Percentiles rank a stretch among this genome's conserved stretches.
Evolutionary conservation across 139 green algal species (phyloP).

Genomic region (Chlorella sp.): DNA sequence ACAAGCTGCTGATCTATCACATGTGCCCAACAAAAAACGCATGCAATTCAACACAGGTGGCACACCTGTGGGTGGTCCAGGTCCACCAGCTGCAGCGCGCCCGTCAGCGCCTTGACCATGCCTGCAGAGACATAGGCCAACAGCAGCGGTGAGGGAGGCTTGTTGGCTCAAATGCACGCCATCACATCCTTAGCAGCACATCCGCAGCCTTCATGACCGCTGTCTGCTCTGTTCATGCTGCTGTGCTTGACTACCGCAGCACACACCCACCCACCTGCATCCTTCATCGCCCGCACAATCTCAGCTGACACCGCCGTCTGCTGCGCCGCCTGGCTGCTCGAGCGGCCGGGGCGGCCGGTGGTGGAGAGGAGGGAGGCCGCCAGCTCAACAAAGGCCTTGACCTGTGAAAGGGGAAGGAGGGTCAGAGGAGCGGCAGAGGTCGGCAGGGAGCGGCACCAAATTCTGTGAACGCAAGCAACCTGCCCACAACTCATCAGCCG

Average conservation of each 20-base stretch:
- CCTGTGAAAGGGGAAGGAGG: slow-evolving; percentile 14
- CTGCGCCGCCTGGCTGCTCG: neutral
- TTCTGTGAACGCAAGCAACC: no score
- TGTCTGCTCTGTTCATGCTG: no score
- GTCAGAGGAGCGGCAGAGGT: neutral
- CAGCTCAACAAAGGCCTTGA: slow-evolving; percentile 71
- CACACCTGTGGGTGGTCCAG: slow-evolving; percentile 67
- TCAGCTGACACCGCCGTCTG: slow-evolving; percentile 61
- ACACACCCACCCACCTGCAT: slow-evolving; percentile 53
- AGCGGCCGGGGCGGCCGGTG: neutral
- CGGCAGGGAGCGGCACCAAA: no score
- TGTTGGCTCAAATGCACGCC: no score
- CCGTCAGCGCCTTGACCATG: slow-evolving; percentile 72
- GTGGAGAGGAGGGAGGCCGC: slow-evolving; percentile 62
- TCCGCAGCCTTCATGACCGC: no score
- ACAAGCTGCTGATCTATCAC: no score
- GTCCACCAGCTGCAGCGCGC: slow-evolving; percentile 62
- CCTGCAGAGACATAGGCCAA: slow-evolving; percentile 46
- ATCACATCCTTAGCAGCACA: no score
- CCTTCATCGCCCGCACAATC: slow-evolving; percentile 78
- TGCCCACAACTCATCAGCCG: no score
- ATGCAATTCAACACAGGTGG: no score
- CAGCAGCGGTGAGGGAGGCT: no score
- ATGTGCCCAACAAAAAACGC: no score
- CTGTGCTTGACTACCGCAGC: neutral